These are phyloP conservation scores for Calonectria pseudoturangicola DNA, from an alignment of 2,329 filamentous ascomycete species.

Conservation along the genomic window DNA sequence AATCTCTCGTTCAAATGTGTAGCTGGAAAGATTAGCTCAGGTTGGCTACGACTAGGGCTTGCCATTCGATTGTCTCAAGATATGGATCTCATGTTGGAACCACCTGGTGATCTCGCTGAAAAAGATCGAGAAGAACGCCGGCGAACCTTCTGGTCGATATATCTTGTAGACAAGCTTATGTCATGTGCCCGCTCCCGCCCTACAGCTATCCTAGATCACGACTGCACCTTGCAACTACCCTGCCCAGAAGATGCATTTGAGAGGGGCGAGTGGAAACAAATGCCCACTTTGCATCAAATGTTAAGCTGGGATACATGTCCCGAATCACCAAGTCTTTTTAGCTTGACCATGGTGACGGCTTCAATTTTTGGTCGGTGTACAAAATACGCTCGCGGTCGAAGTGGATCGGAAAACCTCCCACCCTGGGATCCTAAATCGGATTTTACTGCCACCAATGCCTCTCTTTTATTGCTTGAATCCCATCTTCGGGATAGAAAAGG, in stretches of 20 bases:
- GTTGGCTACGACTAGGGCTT: slow-evolving; percentile 61
- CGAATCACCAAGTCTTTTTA: slow-evolving; percentile 25
- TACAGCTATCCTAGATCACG: slow-evolving; percentile 57
- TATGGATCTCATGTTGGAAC: slow-evolving; percentile 58
- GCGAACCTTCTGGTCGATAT: slow-evolving; percentile 62
- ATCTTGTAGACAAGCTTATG: slow-evolving; percentile 60
- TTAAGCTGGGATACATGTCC: slow-evolving; percentile 37
- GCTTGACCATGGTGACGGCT: slow-evolving; percentile 34
- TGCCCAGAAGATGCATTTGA: slow-evolving; percentile 43
- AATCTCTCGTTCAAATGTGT: neutral
- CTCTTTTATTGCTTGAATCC: slow-evolving; percentile 39
- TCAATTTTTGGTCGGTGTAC: slow-evolving; percentile 40
- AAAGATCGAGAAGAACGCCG: slow-evolving; percentile 59
- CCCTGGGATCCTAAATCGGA: slow-evolving; percentile 44
- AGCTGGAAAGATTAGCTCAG: slow-evolving; percentile 48
- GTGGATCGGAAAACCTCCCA: slow-evolving; percentile 24
- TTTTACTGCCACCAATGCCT: slow-evolving; percentile 38
- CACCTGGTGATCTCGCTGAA: slow-evolving; percentile 42
- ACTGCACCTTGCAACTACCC: slow-evolving; percentile 58
- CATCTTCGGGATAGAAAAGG: slow-evolving; percentile 28
- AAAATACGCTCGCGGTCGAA: slow-evolving; percentile 34
- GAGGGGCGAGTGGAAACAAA: slow-evolving; percentile 26
- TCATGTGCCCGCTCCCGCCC: slow-evolving; percentile 60
- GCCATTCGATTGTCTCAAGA: slow-evolving; percentile 60
- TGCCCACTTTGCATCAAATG: slow-evolving; percentile 39